Conservation (phyloP, 345 rosid species). For the Populus ilicifolia region DNA sequence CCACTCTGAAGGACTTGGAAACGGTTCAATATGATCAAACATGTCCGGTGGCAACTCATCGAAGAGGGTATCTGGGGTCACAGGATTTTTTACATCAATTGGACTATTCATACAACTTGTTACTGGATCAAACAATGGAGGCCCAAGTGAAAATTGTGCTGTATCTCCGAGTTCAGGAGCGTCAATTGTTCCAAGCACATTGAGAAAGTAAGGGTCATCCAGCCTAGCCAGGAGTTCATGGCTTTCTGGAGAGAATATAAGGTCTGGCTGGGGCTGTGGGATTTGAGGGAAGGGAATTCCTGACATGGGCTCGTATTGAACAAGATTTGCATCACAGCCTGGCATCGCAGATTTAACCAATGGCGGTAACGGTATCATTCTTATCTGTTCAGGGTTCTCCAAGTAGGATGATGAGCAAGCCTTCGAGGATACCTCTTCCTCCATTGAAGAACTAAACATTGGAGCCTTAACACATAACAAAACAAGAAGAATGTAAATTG, state of each 20-base stretch:
- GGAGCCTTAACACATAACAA: constrained; percentile 20
- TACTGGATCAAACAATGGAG: constrained; percentile 44
- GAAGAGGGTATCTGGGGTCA: constrained; percentile 45
- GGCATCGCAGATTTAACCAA: constrained; percentile 34
- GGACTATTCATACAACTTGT: constrained; percentile 22
- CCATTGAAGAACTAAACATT: constrained; percentile 32
- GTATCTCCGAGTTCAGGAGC: constrained; percentile 31
- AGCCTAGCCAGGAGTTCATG: constrained; percentile 52
- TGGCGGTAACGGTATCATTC: constrained; percentile 33
- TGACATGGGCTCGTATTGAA: constrained; percentile 11
- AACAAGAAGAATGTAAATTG: neutral
- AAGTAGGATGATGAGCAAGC: constrained; percentile 30
- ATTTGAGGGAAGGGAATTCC: constrained; percentile 26
- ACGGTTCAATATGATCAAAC: constrained; percentile 58
- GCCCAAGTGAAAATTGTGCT: constrained; percentile 36
- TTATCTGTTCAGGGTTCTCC: constrained; percentile 19
- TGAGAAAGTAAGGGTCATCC: constrained; percentile 53
- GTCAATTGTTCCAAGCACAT: constrained; percentile 45
- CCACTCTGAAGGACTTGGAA: constrained; percentile 47
- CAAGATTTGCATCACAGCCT: constrained; percentile 22
- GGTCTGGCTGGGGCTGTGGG: constrained; percentile 33
- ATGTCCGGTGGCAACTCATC: constrained; percentile 73
- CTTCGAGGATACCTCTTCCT: constrained; percentile 38
- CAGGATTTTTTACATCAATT: constrained; percentile 23
- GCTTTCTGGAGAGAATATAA: constrained; percentile 48